Conservation (phyloP, 2,329 filamentous ascomycete species). For the Botrytis squamosa region DNA sequence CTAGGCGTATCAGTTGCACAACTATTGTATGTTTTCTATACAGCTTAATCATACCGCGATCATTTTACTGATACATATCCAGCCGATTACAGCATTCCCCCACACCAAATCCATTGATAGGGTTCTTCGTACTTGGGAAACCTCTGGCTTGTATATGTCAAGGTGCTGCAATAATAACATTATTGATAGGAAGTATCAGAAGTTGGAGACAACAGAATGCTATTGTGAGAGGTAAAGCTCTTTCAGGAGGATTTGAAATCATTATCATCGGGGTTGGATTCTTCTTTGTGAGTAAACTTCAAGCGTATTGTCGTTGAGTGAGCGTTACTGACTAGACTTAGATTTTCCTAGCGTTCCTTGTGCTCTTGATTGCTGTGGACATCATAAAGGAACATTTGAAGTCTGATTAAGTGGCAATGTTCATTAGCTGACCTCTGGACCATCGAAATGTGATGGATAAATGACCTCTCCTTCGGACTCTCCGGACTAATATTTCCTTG, state of each 20-base stretch:
- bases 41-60: constrained; percentile 17
- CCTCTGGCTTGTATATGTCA: constrained; percentile 52
- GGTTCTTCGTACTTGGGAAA: constrained; percentile 59
- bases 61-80: constrained; percentile 41
- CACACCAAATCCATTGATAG: constrained; percentile 45
- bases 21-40: constrained; percentile 49
- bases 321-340: constrained; percentile 22
- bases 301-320: not conserved
- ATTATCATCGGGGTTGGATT: constrained; percentile 47
- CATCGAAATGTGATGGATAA: not conserved
- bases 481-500: constrained; percentile 1
- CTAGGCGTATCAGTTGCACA: constrained; percentile 65
- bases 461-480: constrained; percentile 5
- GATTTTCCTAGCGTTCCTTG: constrained; percentile 36
- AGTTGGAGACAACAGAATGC: constrained; percentile 62
- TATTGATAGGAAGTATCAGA: constrained; percentile 54
- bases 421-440: not conserved
- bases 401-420: not conserved
- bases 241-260: constrained; percentile 60
- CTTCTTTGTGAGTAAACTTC: constrained; percentile 47
- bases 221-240: constrained; percentile 55
- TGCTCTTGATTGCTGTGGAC: constrained; percentile 36
- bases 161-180: constrained; percentile 42
- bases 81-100: constrained; percentile 46
- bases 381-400: constrained; percentile 33